Conservation (phyloP, 257 asterid genomes). For the Forsythia viridissima region DNA sequence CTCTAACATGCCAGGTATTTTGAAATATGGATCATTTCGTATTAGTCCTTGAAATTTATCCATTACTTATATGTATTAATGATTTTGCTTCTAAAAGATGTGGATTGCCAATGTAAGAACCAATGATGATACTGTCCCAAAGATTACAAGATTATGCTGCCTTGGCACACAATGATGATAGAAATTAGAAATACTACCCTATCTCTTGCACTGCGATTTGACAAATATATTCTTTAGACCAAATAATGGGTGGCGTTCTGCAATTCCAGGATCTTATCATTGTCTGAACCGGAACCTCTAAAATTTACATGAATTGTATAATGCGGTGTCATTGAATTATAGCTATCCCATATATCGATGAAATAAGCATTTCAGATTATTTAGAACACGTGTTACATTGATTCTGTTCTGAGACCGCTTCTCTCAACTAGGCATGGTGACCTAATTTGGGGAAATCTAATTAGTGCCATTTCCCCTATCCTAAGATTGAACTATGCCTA, state of each 20-base stretch:
- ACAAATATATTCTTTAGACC: not conserved
- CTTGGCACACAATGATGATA: not conserved
- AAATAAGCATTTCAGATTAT: not conserved
- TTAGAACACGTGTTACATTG: not conserved
- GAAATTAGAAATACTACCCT: not conserved
- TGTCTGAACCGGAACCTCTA: not conserved
- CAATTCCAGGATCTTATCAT: not conserved
- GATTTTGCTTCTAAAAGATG: too few relatives aligned
- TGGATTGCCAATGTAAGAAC: not conserved
- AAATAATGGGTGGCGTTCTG: not conserved
- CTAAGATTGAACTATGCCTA: not conserved
- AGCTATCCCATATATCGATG: not conserved
- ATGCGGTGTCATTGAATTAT: not conserved
- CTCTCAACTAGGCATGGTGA: not conserved
- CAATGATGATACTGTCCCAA: not conserved
- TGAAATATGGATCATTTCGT: not conserved
- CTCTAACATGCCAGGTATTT: constrained; percentile 91
- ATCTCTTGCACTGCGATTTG: not conserved
- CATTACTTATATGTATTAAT: not conserved
- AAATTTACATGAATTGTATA: not conserved
- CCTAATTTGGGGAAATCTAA: not conserved
- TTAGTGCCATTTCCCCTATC: not conserved
- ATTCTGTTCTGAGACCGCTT: not conserved
- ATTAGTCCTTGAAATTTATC: not conserved
- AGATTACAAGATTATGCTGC: not conserved